Conservation (phyloP, 140 eudicot species). For the Artemisia princeps region DNA sequence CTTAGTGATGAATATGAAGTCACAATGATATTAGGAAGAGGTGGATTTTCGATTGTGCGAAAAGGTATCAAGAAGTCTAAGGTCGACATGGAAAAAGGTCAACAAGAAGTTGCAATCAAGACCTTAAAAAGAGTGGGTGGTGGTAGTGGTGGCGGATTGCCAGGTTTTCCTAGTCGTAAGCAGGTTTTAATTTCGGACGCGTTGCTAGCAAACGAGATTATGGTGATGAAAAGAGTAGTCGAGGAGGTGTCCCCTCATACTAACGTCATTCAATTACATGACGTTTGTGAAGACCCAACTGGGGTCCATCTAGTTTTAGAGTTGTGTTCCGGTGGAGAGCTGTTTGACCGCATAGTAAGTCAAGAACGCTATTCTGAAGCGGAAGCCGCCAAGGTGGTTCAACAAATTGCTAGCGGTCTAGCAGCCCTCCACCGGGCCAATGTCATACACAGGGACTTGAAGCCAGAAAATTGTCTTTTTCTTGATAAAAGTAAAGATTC, state of each 20-base stretch:
- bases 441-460: conserved; percentile 69
- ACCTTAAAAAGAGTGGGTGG: conserved; percentile 51
- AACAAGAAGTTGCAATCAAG: conserved; percentile 59
- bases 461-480: conserved; percentile 82
- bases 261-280: conserved; percentile 67
- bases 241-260: conserved; percentile 76
- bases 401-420: conserved; percentile 61
- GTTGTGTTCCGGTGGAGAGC: conserved; percentile 77
- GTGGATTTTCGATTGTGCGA: conserved; percentile 75
- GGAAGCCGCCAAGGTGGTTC: conserved; percentile 68
- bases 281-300: conserved; percentile 59
- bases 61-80: conserved; percentile 46
- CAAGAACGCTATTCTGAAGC: conserved; percentile 63
- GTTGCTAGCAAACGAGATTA: conserved; percentile 60
- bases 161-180: conserved; percentile 31
- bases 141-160: conserved; percentile 18
- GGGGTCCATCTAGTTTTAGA: conserved; percentile 71
- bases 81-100: conserved; percentile 17
- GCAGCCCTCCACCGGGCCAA: conserved; percentile 59
- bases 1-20: conserved; percentile 72
- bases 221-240: conserved; percentile 71
- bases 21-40: conserved; percentile 56
- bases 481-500: conserved; percentile 45
- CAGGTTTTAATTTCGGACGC: conserved; percentile 64
- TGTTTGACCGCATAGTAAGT: conserved; percentile 72